phyloP scores from a whole-genome alignment of 495 filamentous ascomycete genomes.

The Xylona heveae region DNA sequence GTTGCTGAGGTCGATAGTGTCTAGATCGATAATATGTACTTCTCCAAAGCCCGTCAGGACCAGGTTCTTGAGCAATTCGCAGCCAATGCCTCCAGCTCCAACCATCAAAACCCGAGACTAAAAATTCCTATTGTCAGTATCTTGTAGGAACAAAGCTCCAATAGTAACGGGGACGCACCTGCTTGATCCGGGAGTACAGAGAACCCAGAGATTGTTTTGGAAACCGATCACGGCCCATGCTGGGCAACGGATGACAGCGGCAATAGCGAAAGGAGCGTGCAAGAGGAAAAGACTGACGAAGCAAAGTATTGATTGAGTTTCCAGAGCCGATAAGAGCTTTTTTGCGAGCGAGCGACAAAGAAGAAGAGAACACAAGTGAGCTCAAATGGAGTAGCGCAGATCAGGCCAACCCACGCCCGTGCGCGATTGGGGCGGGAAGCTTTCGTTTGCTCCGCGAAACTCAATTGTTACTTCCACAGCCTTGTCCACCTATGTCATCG shows the following conservation, averaged over 20 bases:
- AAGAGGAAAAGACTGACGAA: constrained; percentile 7
- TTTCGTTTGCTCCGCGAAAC: too few species aligned
- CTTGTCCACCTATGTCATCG: too few species aligned
- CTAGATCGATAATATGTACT: constrained; percentile 88
- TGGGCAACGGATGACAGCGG: constrained; percentile 4
- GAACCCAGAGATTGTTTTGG: constrained; percentile 38
- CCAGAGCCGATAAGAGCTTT: too few species aligned
- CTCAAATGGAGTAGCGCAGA: too few species aligned
- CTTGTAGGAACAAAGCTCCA: neutral
- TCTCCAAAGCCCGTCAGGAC: constrained; percentile 85
- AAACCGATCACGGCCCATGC: constrained; percentile 14
- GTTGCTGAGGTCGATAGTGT: constrained; percentile 96
- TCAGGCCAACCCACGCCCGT: too few species aligned
- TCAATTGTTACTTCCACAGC: too few species aligned
- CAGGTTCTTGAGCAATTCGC: constrained; percentile 93
- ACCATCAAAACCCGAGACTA: constrained; percentile 86
- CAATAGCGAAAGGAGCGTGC: constrained; percentile 1
- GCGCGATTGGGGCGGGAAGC: too few species aligned
- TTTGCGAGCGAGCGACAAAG: too few species aligned
- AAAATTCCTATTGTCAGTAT: constrained; percentile 3
- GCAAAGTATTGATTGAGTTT: too few species aligned
- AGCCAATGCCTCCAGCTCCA: constrained; percentile 91
- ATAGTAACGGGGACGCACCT: constrained; percentile 25
- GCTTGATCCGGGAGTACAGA: constrained; percentile 37
- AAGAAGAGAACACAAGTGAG: too few species aligned